Conservation (phyloP, 2,329 filamentous ascomycete genomes). For the Sclerotinia glacialis region DNA sequence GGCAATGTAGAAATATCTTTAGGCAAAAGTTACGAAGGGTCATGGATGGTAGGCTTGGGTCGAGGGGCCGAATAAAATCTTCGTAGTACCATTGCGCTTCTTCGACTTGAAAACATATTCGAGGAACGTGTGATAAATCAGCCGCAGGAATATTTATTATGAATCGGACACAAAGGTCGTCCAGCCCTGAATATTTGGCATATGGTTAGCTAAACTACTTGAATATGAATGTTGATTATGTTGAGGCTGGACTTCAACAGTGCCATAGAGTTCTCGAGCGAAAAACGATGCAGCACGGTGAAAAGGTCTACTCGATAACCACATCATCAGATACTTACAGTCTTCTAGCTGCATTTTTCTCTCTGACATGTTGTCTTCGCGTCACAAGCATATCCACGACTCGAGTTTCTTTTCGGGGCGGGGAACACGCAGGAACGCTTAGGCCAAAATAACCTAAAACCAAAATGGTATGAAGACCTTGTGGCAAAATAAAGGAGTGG, state of each 20-base stretch:
- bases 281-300: no score
- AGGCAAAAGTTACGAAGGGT: conserved; percentile 81
- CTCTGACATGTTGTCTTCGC: conserved; percentile 65
- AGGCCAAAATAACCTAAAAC: conserved; percentile 23
- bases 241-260: not conserved
- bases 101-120: conserved; percentile 98
- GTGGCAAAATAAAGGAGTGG: conserved; percentile 22
- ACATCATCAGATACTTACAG: conserved; percentile 53
- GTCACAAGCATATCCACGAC: conserved; percentile 59
- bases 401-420: conserved; percentile 25
- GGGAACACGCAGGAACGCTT: conserved; percentile 26
- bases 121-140: conserved; percentile 83
- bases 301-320: not conserved
- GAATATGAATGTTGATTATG: not conserved
- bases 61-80: conserved; percentile 91
- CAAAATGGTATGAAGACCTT: conserved; percentile 19
- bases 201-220: conserved; percentile 27
- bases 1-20: conserved; percentile 90
- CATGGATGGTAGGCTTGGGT: conserved; percentile 81
- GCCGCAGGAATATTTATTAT: conserved; percentile 94
- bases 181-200: conserved; percentile 63
- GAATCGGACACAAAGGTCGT: conserved; percentile 97
- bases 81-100: conserved; percentile 99
- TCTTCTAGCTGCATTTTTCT: conserved; percentile 85
- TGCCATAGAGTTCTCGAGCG: not conserved